A percentile compares a stretch with the other conserved stretches of the same genome.
These are phyloP conservation scores for Oryza officinalis DNA, from an alignment of 176 grass and related monocot genomes.

Conservation along the genomic window DNA sequence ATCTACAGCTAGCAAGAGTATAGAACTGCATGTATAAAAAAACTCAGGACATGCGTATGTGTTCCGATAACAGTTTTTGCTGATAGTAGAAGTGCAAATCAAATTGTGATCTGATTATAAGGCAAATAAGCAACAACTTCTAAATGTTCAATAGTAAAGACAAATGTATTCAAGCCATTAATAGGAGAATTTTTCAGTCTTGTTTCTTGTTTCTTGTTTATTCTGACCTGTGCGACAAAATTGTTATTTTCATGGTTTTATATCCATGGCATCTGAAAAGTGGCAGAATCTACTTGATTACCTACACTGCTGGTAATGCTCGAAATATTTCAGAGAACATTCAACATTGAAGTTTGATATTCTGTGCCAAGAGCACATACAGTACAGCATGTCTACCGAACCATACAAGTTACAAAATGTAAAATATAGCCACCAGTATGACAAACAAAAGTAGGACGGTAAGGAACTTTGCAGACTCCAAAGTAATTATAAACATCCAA, in stretches of 20 bases:
- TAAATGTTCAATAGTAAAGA: not conserved
- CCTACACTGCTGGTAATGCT: not conserved
- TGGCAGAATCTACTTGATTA: not conserved
- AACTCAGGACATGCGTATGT: not conserved
- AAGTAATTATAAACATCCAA: not conserved
- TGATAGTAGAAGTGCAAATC: not conserved
- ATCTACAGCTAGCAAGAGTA: constrained; percentile 34
- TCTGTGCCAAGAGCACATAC: constrained; percentile 5
- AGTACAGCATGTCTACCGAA: not conserved
- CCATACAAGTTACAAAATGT: not conserved
- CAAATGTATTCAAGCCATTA: not conserved
- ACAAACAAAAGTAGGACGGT: not conserved
- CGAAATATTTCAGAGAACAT: not conserved
- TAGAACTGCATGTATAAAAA: constrained; percentile 25
- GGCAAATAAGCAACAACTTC: not conserved
- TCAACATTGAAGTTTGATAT: not conserved
- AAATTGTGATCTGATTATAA: not conserved
- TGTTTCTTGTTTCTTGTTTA: not conserved
- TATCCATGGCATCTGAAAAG: not conserved
- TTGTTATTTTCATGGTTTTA: not conserved
- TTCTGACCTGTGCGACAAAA: not conserved
- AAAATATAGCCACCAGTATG: not conserved
- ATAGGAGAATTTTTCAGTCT: not conserved
- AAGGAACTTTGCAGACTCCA: not conserved
- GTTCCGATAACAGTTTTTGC: not conserved